Evolutionary conservation across 345 rosid species (phyloP).

Genomic region (Atalantia buxifolia): DNA sequence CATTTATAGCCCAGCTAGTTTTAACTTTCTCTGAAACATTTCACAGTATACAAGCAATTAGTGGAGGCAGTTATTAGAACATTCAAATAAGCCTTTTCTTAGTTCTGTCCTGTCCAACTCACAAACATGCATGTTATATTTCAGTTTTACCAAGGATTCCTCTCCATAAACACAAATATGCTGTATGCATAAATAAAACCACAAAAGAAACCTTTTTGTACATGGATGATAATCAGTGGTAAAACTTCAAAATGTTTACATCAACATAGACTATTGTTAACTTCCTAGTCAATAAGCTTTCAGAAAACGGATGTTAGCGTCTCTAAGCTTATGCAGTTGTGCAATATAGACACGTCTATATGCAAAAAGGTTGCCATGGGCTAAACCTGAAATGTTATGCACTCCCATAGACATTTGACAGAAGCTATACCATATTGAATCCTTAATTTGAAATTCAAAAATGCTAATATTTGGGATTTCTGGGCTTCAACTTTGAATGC

Average conservation of each 20-base stretch:
- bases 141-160: neutral
- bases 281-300: neutral
- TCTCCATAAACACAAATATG: neutral
- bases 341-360: neutral
- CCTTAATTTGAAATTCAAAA: neutral
- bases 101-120: neutral
- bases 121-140: neutral
- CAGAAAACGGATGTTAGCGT: neutral
- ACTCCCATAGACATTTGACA: neutral
- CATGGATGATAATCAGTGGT: neutral
- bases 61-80: neutral
- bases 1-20: too few relatives aligned
- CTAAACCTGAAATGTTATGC: neutral
- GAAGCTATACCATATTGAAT: neutral
- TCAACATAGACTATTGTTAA: neutral
- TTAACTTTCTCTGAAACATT: neutral
- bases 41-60: neutral
- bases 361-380: neutral
- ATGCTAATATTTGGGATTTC: too few relatives aligned
- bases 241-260: neutral
- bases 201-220: neutral
- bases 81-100: neutral
- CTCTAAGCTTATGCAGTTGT: neutral
- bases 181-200: neutral
- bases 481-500: neutral